Base-by-base conservation (phyloP, 495 filamentous ascomycete species). In the Xylaria scruposa region DNA sequence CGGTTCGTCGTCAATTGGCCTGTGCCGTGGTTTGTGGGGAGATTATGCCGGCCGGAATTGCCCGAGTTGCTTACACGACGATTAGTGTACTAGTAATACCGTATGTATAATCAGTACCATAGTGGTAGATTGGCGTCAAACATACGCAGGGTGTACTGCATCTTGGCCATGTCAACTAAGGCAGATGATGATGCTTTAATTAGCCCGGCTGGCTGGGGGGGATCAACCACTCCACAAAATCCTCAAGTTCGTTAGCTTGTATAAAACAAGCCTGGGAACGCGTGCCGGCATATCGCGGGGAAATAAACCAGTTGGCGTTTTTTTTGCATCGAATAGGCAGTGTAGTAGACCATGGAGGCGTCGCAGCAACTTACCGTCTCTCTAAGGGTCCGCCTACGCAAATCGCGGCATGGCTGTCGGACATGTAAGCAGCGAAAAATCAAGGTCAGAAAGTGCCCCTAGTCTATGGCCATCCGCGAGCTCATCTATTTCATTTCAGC, bases 381-480 rank as follows among this genome's bases (percentile, higher is more conserved):
- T 19, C 15, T 44, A 13, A 38, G 42, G 44, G 56, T 65, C 6
- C 59, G 69, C 8, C 69, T 71, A 21, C 69, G 69, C 47, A 71
- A 71, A 24, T 71, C 69, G 26, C 69, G 69, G 21, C 69, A 71
- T 26, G 69, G 69, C 60, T 71, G 69, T 9, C 58, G 51, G 49
- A 63, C 60, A 56, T 71, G 69, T 38, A 71, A 71, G 24, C 46
- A 51, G 51, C 69, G 69, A 15, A 71, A 71, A 24, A 61, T 71
- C 69, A 71, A 71, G 69, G 69, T 65, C 5, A 63, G 68, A 42
- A 0, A 10, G 51, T 26, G 51, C 51, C 51, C 51, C 10, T 12
- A 5, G 26, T n/a, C 29, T 12, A 1, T 13, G 19, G 3, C 40
- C 24, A 26, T 49, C 54, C 19, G 8, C n/a, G n/a, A 51, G 21